Evolutionary conservation across 495 filamentous ascomycete species (phyloP), one percentile per base, ranked within the genome.

Genomic region (Penicillium lagena): DNA sequence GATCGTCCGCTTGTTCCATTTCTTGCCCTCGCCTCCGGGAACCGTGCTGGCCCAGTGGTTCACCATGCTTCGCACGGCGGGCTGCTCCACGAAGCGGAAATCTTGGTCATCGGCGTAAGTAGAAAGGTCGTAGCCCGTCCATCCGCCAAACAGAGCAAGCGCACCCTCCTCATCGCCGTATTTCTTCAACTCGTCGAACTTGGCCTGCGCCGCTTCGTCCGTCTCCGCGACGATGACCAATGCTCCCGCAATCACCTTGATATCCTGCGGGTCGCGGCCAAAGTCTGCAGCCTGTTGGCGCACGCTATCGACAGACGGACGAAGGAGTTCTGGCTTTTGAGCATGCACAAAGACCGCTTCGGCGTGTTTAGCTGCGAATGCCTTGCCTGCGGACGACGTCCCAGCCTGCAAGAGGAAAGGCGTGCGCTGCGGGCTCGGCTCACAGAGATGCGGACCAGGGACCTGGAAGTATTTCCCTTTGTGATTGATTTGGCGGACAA

Each of bases 321-420:
- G 56, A 29, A 71, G 62, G 8, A 71, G 56, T 50, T 73, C 66
- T 0, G 74, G 72, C 29, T 61, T 66, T 50, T 76, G 73, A 0
- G 68, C 73, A 15, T 68, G 63, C n/a, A 78, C 46, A 49, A 76
- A 76, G 14, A 76, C 71, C 7, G 72, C 74, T 41, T 78, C 74
- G 7, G 71, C 73, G 50, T 78, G 80, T 50, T 82, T 76, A 0
- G 78, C 79, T 1, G 79, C 83, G 41, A 87, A 87, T 0, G 51
- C 68, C 55, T 79, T 82, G 0, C 82, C 82, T 0, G 80, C 75
- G 13, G 66, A 63, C 5, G 79, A 83, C 0, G 79, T 79, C 2
- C 81, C 81, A 11, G 82, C 82, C 55, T 85, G 82, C 12, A 84
- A 56, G 6, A 85, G 46, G 30, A 87, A 66, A 7, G 83, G 83